phyloP scores from a whole-genome alignment of 108 stramenopile genomes.

The Nitzschia palea region DNA sequence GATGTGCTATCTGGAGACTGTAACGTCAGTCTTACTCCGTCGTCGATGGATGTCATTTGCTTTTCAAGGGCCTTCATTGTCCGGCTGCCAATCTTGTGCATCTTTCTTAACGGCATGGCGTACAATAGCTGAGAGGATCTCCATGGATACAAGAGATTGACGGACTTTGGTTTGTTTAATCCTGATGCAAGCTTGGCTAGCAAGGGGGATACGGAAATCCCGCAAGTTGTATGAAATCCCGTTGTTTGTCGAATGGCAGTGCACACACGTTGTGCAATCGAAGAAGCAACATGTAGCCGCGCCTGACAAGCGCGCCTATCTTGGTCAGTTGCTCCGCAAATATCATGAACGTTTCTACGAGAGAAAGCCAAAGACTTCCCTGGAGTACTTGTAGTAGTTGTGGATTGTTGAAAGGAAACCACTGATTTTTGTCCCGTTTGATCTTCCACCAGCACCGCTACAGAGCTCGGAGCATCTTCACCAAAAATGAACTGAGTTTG shows the following conservation, averaged over 20 bases:
- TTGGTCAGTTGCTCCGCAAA: slow-evolving; percentile 1
- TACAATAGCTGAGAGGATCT: slow-evolving; percentile 31
- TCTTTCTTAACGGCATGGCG: slow-evolving; percentile 51
- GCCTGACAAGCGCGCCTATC: slow-evolving; percentile 11
- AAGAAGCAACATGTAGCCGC: slow-evolving; percentile 26
- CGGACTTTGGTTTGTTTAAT: slow-evolving; percentile 49
- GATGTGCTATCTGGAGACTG: neutral
- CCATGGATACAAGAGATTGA: slow-evolving; percentile 62
- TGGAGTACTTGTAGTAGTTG: neutral
- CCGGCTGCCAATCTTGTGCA: slow-evolving; percentile 37
- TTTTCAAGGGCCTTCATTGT: slow-evolving; percentile 33
- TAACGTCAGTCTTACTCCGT: neutral
- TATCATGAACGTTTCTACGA: slow-evolving; percentile 23
- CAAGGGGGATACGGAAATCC: slow-evolving; percentile 46
- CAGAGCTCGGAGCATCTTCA: slow-evolving; percentile 16
- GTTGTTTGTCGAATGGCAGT: slow-evolving; percentile 33
- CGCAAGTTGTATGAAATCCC: slow-evolving; percentile 49
- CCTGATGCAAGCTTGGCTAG: slow-evolving; percentile 55
- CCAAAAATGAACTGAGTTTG: slow-evolving; percentile 39
- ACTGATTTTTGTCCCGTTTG: slow-evolving; percentile 41
- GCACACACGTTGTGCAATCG: slow-evolving; percentile 26
- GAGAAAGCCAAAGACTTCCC: slow-evolving; percentile 6
- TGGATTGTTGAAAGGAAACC: neutral
- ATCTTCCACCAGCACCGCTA: slow-evolving; percentile 40
- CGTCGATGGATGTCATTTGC: neutral